Evolutionary conservation across 1,284 basidiomycete genomes (phyloP).

Genomic region (Phaffia rhodozyma): DNA sequence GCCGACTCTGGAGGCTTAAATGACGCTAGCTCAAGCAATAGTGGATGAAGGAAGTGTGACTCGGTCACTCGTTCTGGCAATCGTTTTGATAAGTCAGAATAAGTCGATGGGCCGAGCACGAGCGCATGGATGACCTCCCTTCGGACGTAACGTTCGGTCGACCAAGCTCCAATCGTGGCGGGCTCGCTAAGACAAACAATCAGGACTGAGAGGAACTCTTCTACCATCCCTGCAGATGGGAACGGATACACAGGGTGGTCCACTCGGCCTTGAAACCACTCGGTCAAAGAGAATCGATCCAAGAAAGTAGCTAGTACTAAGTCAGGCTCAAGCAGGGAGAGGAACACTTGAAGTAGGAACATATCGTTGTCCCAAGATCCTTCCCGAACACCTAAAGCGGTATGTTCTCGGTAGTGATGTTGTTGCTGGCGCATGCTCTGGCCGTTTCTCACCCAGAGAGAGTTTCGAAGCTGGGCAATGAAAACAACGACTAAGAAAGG

Average conservation of each 20-base stretch:
- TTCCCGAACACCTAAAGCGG: conserved; percentile 59
- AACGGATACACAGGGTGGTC: conserved; percentile 53
- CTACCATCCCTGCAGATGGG: conserved; percentile 75
- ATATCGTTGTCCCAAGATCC: conserved; percentile 95
- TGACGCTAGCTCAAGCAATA: conserved; percentile 64
- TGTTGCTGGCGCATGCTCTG: conserved; percentile 89
- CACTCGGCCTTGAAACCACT: conserved; percentile 60
- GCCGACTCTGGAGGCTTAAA: conserved; percentile 64
- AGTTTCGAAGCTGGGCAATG: conserved; percentile 88
- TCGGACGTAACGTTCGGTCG: conserved; percentile 54
- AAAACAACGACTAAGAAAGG: conserved; percentile 57
- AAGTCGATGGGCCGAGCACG: conserved; percentile 74
- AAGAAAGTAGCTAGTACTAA: conserved; percentile 73
- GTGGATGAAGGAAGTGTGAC: conserved; percentile 68
- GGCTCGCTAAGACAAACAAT: conserved; percentile 79
- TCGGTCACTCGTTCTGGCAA: conserved; percentile 83
- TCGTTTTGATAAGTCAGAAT: conserved; percentile 82
- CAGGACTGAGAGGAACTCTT: conserved; percentile 80
- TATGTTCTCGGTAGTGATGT: conserved; percentile 93
- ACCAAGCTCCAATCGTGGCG: conserved; percentile 58
- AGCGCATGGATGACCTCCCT: conserved; percentile 85
- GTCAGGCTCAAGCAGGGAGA: conserved; percentile 67
- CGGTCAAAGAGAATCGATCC: conserved; percentile 71
- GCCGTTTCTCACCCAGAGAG: conserved; percentile 96
- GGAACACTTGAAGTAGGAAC: conserved; percentile 74